phyloP scores from a whole-genome alignment of 768 basidiomycete species.

The Pulveroboletus sp. region DNA sequence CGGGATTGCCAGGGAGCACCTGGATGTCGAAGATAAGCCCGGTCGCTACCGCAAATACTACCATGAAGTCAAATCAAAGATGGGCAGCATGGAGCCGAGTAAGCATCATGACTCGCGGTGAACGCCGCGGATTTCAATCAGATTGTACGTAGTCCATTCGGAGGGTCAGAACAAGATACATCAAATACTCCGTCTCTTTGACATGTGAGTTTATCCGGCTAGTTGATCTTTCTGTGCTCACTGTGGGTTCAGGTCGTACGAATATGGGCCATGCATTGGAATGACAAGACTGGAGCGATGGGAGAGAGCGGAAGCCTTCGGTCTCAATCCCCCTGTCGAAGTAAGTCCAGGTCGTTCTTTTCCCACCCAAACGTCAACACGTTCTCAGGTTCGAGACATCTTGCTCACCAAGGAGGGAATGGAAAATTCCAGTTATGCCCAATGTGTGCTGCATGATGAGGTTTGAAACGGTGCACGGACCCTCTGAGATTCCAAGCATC shows the following conservation, averaged over 20 bases:
- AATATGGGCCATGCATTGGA: slow-evolving; percentile 78
- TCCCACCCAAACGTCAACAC: background rate
- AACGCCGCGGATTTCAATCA: slow-evolving; percentile 1
- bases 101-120: slow-evolving; percentile 23
- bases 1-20: slow-evolving; percentile 18
- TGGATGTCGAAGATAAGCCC: slow-evolving; percentile 46
- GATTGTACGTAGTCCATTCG: slow-evolving; percentile 50
- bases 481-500: background rate
- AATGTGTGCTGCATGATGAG: slow-evolving; percentile 56
- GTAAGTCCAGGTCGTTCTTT: slow-evolving; percentile 35
- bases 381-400: slow-evolving; percentile 67
- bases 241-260: slow-evolving; percentile 50
- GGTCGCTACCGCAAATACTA: slow-evolving; percentile 50
- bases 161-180: slow-evolving; percentile 58
- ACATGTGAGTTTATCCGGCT: slow-evolving; percentile 46
- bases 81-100: slow-evolving; percentile 59
- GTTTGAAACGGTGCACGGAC: slow-evolving; percentile 20
- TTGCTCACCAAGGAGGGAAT: slow-evolving; percentile 63
- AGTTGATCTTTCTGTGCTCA: background rate
- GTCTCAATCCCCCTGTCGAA: slow-evolving; percentile 75
- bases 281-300: slow-evolving; percentile 82
- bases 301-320: slow-evolving; percentile 76
- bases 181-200: slow-evolving; percentile 75
- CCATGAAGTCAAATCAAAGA: slow-evolving; percentile 43
- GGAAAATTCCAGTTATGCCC: slow-evolving; percentile 47